Conservation (phyloP, 139 green algal genomes). For the Haematococcus sp. region DNA sequence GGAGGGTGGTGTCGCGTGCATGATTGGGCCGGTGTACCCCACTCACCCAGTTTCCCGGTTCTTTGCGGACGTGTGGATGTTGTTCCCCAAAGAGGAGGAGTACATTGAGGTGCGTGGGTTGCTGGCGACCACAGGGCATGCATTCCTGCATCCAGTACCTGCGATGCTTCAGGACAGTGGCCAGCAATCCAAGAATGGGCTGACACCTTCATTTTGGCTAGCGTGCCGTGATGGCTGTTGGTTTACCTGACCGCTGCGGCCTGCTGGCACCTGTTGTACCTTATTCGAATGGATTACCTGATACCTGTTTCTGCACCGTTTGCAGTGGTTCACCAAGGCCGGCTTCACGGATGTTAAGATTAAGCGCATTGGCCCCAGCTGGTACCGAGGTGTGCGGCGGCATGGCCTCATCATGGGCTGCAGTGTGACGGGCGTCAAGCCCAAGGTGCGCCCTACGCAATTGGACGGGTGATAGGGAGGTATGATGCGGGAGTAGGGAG, state of each 20-base stretch:
- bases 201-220: neutral
- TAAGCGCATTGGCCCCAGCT: conserved; percentile 89
- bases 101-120: conserved; percentile 73
- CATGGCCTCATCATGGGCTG: conserved; percentile 98
- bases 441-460: conserved; percentile 33
- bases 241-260: no score
- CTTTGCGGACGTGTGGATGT: conserved; percentile 94
- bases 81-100: conserved; percentile 94
- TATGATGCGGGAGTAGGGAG: no score
- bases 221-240: no score
- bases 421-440: conserved; percentile 89
- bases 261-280: no score
- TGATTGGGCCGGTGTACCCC: conserved; percentile 93
- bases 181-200: neutral
- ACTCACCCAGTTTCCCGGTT: conserved; percentile 64
- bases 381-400: conserved; percentile 90
- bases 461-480: no score
- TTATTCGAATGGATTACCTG: no score
- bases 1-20: conserved; percentile 82
- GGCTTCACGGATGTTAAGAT: conserved; percentile 91
- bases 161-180: neutral
- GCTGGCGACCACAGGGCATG: no score
- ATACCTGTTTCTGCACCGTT: neutral
- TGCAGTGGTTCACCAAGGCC: conserved; percentile 87
- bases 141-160: no score